These are phyloP conservation scores for Dichotomocladium elegans DNA, from an alignment of 371 early-diverging fungal species.

Conservation along the genomic window DNA sequence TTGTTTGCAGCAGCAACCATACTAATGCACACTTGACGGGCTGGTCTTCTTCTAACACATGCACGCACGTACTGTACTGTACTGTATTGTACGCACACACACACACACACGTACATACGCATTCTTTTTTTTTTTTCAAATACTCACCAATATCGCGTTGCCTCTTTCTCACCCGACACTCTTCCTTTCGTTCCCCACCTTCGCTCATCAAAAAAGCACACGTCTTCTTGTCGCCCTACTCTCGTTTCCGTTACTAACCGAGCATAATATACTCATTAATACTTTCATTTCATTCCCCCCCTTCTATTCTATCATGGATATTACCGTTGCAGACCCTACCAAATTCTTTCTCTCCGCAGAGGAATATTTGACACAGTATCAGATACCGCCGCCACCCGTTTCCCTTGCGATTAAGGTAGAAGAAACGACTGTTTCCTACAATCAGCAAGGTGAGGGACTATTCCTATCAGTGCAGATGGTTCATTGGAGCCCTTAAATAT, in stretches of 20 bases:
- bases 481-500: not conserved
- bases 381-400: not conserved
- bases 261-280: too few relatives aligned
- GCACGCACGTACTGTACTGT: too few relatives aligned
- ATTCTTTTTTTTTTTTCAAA: too few relatives aligned
- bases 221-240: not conserved
- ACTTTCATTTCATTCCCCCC: not conserved
- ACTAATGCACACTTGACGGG: too few relatives aligned
- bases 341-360: conserved; percentile 8
- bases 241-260: too few relatives aligned
- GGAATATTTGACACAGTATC: conserved; percentile 3
- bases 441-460: not conserved
- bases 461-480: not conserved
- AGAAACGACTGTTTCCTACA: conserved; percentile 2
- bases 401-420: conserved; percentile 7
- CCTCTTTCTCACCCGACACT: too few relatives aligned
- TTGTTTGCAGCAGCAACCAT: too few relatives aligned
- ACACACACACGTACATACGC: too few relatives aligned
- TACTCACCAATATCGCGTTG: too few relatives aligned
- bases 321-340: conserved; percentile 1
- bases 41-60: too few relatives aligned
- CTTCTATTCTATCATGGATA: not conserved
- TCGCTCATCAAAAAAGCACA: not conserved
- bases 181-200: too few relatives aligned
- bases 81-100: too few relatives aligned